Evolutionary conservation across 2,329 filamentous ascomycete species (phyloP), one percentile per base, ranked within the genome.

Genomic region (Fusarium torulosum): DNA sequence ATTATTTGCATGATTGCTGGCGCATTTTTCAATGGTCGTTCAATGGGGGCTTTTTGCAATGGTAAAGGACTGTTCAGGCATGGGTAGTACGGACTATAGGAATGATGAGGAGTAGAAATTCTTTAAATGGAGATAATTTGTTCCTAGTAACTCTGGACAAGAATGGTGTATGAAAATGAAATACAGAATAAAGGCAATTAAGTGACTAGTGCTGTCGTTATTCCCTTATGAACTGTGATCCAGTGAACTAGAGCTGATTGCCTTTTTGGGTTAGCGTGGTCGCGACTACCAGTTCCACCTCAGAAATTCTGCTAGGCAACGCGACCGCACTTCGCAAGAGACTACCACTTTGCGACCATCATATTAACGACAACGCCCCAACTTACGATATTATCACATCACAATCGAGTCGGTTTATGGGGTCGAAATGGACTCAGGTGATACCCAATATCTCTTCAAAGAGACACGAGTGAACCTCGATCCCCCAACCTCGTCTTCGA

Each of bases 391-490:
- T 63, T 49, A 56, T 44, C 49, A 52, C 44, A 45, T 58, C 62
- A 56, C 61, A 43, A 56, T 66, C 61, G 63, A 72, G 51, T 59
- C 72, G 69, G 69, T 76, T 70, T 67, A 91, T 91, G 90, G 88
- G 85, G 82, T 84, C 83, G 87, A 84, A 76, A 93, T 93, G 90
- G 87, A 86, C 75, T 83, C 84, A 73, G 79, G 83, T 75, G 85
- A 86, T 75, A 84, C 86, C 70, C 85, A 86, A 68, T 90, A 87
- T 80, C 84, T 92, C 80, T 96, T 91, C 84, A 94, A 94, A 83
- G 93, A 96, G 85, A 93, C 91, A 78, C 90, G 92, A 78, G 83
- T 97, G 79, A 93, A 92, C 79, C 86, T 96, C 73, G 92, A 96
- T 80, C 88, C 90, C 68, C 85, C 88, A 63, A 90, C 87, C 72